Evolutionary conservation across 179 eudicot genomes (phyloP).

Genomic region (Beta macrorhiza): DNA sequence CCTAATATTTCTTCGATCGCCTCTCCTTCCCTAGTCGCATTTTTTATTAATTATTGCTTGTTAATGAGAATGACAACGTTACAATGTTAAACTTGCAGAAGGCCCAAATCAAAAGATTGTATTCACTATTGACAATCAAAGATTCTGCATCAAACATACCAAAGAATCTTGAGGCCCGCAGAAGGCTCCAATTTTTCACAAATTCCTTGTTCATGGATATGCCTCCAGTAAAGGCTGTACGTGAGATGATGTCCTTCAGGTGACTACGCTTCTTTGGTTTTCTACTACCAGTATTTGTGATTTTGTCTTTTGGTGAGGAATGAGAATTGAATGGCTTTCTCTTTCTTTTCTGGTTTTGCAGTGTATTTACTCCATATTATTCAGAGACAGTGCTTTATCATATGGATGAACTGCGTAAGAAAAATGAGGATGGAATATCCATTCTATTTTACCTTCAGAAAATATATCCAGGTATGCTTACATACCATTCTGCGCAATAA

Average conservation of each 20-base stretch:
- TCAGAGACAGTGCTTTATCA: slow-evolving; percentile 93
- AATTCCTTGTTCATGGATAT: slow-evolving; percentile 96
- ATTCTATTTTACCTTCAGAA: slow-evolving; percentile 92
- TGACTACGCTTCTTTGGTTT: slow-evolving; percentile 22
- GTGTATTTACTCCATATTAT: slow-evolving; percentile 96
- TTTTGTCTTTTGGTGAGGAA: neutral
- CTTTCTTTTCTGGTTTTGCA: slow-evolving; percentile 40
- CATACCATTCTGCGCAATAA: neutral
- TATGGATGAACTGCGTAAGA: slow-evolving; percentile 70
- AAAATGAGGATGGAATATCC: slow-evolving; percentile 97
- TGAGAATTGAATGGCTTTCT: neutral
- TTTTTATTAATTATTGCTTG: neutral
- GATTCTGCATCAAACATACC: slow-evolving; percentile 91
- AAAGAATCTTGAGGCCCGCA: slow-evolving; percentile 83
- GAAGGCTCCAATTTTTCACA: slow-evolving; percentile 83
- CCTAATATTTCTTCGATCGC: neutral
- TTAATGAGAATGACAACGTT: slow-evolving; percentile 11
- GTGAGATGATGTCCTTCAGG: slow-evolving; percentile 95
- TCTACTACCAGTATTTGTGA: neutral
- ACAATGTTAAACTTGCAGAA: slow-evolving; percentile 47
- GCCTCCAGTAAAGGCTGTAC: slow-evolving; percentile 75
- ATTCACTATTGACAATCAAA: slow-evolving; percentile 81
- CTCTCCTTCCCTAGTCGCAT: neutral
- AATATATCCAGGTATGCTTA: slow-evolving; percentile 81
- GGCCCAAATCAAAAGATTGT: slow-evolving; percentile 72